These are phyloP conservation scores for Lepidium sativum DNA, from an alignment of 345 rosid genomes.

Conservation along the genomic window DNA sequence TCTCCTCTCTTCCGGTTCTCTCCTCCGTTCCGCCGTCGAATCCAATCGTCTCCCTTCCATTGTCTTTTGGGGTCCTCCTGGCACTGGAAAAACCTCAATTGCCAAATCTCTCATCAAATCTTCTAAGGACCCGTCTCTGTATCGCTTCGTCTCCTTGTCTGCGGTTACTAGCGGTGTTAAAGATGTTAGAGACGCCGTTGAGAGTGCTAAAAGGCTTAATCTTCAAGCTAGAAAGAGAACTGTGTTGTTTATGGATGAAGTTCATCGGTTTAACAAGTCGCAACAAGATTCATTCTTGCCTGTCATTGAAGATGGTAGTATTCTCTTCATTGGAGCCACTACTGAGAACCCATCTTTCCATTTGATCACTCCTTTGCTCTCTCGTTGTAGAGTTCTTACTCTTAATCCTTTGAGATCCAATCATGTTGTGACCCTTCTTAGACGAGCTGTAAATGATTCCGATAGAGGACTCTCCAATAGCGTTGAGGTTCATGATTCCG, in stretches of 20 bases:
- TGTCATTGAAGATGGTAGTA: slow-evolving; percentile 77
- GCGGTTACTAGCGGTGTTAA: slow-evolving; percentile 73
- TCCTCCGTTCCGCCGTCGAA: slow-evolving; percentile 50
- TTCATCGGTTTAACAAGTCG: slow-evolving; percentile 73
- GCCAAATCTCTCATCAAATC: slow-evolving; percentile 61
- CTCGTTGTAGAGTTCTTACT: slow-evolving; percentile 63
- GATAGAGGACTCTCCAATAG: slow-evolving; percentile 40
- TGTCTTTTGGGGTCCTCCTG: slow-evolving; percentile 85
- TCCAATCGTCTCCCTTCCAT: slow-evolving; percentile 61
- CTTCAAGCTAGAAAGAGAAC: slow-evolving; percentile 39
- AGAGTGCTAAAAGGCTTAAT: slow-evolving; percentile 50
- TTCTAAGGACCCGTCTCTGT: slow-evolving; percentile 25
- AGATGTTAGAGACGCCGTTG: slow-evolving; percentile 70
- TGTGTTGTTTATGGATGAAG: slow-evolving; percentile 73
- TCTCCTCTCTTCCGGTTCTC: slow-evolving; percentile 42
- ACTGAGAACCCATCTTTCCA: slow-evolving; percentile 90
- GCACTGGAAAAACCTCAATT: slow-evolving; percentile 81
- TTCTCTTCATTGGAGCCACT: slow-evolving; percentile 75
- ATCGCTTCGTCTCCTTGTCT: slow-evolving; percentile 54
- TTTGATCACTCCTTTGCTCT: slow-evolving; percentile 66
- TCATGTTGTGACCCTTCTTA: slow-evolving; percentile 41
- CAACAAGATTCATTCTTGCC: slow-evolving; percentile 86
- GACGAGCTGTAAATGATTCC: slow-evolving; percentile 38
- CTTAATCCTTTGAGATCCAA: slow-evolving; percentile 54
- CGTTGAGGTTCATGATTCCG: slow-evolving; percentile 35